Base-by-base conservation (phyloP, 495 filamentous ascomycete species). In the Penicillium psychrofluorescens region DNA sequence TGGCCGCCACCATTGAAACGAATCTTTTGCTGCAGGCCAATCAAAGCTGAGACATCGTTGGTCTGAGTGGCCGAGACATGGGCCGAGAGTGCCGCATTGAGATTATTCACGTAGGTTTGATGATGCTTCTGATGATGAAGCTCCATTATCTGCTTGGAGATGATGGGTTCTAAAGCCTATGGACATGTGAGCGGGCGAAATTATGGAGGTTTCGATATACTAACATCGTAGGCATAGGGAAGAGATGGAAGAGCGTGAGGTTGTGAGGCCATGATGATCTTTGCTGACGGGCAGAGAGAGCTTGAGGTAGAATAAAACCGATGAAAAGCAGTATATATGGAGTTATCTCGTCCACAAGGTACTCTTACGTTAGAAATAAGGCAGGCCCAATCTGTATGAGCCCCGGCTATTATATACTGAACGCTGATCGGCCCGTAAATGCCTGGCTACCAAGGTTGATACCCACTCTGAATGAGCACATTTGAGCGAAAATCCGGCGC, bases 121-220 rank as follows among this genome's bases (percentile, higher is more conserved):
- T 85, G 81, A 64, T 85, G 81, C 42, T 77, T 80, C 47, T 61
- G 56, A 64, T 85, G 79, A 61, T 85, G 81, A n/a, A 85, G 72
- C 71, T 95, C 86, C 92, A 98, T 97, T 68, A 98, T 98, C 70
- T 89, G 80, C 64, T 83, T 81, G 29, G 88, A 92, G 75, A 97
- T 95, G 63, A 86, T 61, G 51, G 92, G 92, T 61, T 98, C 92
- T 54, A 98, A 87, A 29, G 89, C 92, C 68, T 72, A 40, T 38
- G 9, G 22, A 22, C 22, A 22, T 22, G 4, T 22, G 22, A 22
- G 22, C 22, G 22, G 4, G 22, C 22, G 4, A 3, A 4, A 6
- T 22, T 2, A 22, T 22, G 22, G 22, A 22, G n/a, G 0, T 35
- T 36, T 14, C 38, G 6, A 32, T 4, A 33, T 11, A 41, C 59